Evolutionary conservation across 1,284 basidiomycete genomes (phyloP).

Genomic region (Tremellales sp.): DNA sequence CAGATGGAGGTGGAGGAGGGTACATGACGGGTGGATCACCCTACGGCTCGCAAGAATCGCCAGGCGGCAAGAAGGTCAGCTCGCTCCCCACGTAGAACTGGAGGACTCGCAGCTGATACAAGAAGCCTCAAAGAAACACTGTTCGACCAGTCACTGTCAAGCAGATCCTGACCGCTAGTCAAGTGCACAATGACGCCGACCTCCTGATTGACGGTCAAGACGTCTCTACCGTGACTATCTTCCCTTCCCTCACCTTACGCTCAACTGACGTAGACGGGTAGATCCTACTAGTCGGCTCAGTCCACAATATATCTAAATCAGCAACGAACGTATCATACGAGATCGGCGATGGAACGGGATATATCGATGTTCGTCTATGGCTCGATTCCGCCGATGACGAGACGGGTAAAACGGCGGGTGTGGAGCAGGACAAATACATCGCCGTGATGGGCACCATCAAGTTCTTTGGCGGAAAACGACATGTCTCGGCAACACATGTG

Average conservation of each 20-base stretch:
- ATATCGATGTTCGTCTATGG: conserved; percentile 86
- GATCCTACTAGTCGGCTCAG: conserved; percentile 70
- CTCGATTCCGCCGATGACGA: conserved; percentile 63
- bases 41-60: conserved; percentile 39
- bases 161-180: conserved; percentile 71
- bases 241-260: not conserved
- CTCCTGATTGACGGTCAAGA: conserved; percentile 79
- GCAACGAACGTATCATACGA: conserved; percentile 77
- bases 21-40: conserved; percentile 35
- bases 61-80: conserved; percentile 32
- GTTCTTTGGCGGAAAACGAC: conserved; percentile 74
- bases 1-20: conserved; percentile 30
- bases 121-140: conserved; percentile 53
- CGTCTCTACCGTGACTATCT: conserved; percentile 65
- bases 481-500: conserved; percentile 73
- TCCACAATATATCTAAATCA: conserved; percentile 64
- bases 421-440: conserved; percentile 66
- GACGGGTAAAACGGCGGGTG: conserved; percentile 52
- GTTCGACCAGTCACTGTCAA: conserved; percentile 81
- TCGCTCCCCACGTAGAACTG: not conserved
- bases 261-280: conserved; percentile 18
- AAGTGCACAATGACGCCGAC: conserved; percentile 82
- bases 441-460: conserved; percentile 89
- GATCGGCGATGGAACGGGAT: conserved; percentile 85
- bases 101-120: conserved; percentile 1